phyloP scores from a whole-genome alignment of 169 alveolate species.

The Plasmodium chabaudi region DNA sequence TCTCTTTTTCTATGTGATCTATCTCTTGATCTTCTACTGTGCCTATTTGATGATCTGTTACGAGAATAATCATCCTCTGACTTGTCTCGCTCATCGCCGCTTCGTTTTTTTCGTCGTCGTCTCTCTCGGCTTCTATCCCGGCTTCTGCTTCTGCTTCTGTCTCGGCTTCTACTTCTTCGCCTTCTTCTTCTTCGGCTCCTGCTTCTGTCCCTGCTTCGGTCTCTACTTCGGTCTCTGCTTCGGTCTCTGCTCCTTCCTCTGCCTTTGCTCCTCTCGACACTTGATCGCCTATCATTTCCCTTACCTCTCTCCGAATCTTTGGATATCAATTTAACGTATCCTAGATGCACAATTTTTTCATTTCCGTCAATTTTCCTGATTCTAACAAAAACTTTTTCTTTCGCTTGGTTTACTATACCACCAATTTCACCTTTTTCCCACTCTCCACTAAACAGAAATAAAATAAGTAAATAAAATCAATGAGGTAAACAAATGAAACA shows the following conservation, averaged over 20 bases:
- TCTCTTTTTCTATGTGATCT: slow-evolving; percentile 23
- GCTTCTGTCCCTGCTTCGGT: slow-evolving; percentile 20
- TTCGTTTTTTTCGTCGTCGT: slow-evolving; percentile 29
- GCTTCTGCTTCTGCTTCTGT: slow-evolving; percentile 12
- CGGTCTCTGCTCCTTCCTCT: slow-evolving; percentile 30
- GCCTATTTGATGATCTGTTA: slow-evolving; percentile 22
- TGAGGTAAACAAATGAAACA: neutral
- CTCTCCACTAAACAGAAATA: slow-evolving; percentile 79
- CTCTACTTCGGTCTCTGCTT: slow-evolving; percentile 37
- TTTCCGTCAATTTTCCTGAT: slow-evolving; percentile 78
- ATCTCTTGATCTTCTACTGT: slow-evolving; percentile 19
- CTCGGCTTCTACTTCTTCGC: slow-evolving; percentile 6
- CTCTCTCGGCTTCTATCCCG: slow-evolving; percentile 14
- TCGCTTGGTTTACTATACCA: slow-evolving; percentile 77
- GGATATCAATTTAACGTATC: slow-evolving; percentile 76
- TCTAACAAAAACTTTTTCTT: slow-evolving; percentile 78
- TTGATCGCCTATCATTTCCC: slow-evolving; percentile 13
- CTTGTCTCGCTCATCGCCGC: slow-evolving; percentile 19
- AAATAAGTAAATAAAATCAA: neutral
- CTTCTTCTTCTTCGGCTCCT: slow-evolving; percentile 24
- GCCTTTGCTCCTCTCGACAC: slow-evolving; percentile 47
- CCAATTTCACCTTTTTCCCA: slow-evolving; percentile 85
- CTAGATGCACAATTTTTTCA: slow-evolving; percentile 81
- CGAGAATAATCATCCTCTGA: slow-evolving; percentile 23
- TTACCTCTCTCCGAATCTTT: slow-evolving; percentile 46